phyloP scores from a whole-genome alignment of 768 basidiomycete species.

The Tylopilus felleus region DNA sequence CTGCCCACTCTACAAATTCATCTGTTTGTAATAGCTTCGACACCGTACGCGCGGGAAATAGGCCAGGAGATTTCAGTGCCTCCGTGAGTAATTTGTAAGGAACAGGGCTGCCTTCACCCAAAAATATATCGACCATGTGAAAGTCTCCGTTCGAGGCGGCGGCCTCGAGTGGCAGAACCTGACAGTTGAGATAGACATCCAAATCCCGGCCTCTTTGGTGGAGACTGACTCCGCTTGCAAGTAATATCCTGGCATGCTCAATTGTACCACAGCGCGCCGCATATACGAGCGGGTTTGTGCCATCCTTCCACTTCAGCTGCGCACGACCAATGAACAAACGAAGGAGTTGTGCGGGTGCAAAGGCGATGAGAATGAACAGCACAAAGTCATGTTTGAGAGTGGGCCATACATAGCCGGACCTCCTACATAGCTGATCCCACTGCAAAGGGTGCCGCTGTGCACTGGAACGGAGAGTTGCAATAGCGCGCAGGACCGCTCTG shows the following conservation, averaged over 20 bases:
- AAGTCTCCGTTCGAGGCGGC: not conserved
- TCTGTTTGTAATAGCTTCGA: no score
- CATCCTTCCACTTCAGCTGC: not conserved
- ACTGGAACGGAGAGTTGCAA: not conserved
- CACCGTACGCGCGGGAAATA: no score
- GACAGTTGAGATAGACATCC: no score
- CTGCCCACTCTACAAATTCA: no score
- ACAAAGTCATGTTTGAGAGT: not conserved
- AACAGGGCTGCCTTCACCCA: not conserved
- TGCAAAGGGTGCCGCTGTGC: not conserved
- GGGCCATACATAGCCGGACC: not conserved
- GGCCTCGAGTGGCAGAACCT: not conserved
- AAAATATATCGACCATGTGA: not conserved
- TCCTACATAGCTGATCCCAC: not conserved
- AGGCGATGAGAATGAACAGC: not conserved
- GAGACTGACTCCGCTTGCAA: not conserved
- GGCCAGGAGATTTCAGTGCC: no score
- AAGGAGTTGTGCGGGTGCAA: not conserved
- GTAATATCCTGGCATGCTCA: not conserved
- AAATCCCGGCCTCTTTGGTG: fast-evolving
- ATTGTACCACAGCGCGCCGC: not conserved
- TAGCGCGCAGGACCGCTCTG: not conserved
- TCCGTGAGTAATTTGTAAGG: not conserved
- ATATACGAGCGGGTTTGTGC: not conserved
- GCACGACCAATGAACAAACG: not conserved